A percentile compares a stretch with the other conserved stretches of the same genome.
Conservation (phyloP, 129 eudicot species). For the Glebionis coronaria region DNA sequence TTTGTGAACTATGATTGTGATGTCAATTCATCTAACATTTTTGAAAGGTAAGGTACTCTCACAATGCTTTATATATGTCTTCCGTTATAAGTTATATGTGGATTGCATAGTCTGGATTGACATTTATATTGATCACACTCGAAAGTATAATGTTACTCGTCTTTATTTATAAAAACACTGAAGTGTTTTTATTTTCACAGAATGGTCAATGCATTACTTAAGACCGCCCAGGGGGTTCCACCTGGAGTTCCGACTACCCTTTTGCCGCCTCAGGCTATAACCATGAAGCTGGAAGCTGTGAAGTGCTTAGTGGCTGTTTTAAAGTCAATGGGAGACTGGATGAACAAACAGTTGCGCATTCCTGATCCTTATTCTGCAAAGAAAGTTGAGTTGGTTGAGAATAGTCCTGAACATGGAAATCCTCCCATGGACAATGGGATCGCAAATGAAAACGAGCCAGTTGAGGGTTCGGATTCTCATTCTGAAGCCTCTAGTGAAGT, state of each 20-base stretch:
- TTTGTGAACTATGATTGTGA: slow-evolving; percentile 95
- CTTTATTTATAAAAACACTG: background rate
- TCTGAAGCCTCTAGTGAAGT: slow-evolving; percentile 75
- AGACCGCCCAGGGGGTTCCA: slow-evolving; percentile 98
- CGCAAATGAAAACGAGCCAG: slow-evolving; percentile 45
- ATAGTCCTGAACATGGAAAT: slow-evolving; percentile 46
- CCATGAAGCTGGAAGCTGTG: slow-evolving; percentile 92
- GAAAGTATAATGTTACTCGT: slow-evolving; percentile 1
- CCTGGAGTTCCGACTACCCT: slow-evolving; percentile 85
- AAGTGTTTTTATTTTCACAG: slow-evolving; percentile 39
- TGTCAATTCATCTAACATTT: slow-evolving; percentile 95
- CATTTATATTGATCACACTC: slow-evolving; percentile 14
- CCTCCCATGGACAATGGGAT: slow-evolving; percentile 49
- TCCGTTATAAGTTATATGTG: background rate
- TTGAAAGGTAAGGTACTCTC: slow-evolving; percentile 72
- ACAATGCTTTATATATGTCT: background rate
- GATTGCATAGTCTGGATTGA: background rate
- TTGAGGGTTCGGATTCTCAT: slow-evolving; percentile 70
- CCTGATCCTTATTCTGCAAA: slow-evolving; percentile 69
- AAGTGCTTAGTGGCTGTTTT: slow-evolving; percentile 78
- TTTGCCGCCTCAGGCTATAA: slow-evolving; percentile 77
- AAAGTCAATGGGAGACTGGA: slow-evolving; percentile 97
- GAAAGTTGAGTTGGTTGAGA: slow-evolving; percentile 52
- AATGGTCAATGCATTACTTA: slow-evolving; percentile 96
- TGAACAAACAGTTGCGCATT: slow-evolving; percentile 85